Evolutionary conservation across 2,329 filamentous ascomycete species (phyloP).

Genomic region (Claviceps pusilla): DNA sequence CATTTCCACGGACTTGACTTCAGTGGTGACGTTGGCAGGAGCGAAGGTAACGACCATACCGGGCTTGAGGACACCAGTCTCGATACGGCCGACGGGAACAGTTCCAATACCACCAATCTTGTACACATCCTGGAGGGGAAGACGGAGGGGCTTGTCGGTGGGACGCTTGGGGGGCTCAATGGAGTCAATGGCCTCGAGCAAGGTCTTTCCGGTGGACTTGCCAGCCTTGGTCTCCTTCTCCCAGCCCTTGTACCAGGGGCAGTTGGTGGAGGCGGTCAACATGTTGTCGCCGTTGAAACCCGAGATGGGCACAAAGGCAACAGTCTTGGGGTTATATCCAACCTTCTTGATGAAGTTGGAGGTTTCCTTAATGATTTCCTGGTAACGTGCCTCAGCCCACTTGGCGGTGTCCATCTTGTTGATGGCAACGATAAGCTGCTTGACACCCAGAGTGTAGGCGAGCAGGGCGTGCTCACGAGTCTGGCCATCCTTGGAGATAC

Average conservation of each 20-base stretch:
- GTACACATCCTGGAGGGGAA: slow-evolving; percentile 99
- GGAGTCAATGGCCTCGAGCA: slow-evolving; percentile 95
- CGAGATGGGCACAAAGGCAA: slow-evolving; percentile 98
- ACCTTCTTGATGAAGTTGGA: slow-evolving; percentile 99
- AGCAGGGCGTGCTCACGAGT: slow-evolving; percentile 99
- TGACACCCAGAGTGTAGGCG: slow-evolving; percentile 98
- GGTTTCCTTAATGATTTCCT: slow-evolving; percentile 99
- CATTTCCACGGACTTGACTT: slow-evolving; percentile 99
- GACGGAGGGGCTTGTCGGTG: slow-evolving; percentile 98
- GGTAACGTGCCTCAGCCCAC: slow-evolving; percentile 91
- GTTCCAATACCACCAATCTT: slow-evolving; percentile 99
- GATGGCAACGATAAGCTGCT: slow-evolving; percentile 99
- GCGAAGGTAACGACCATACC: slow-evolving; percentile 96
- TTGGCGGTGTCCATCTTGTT: slow-evolving; percentile 99
- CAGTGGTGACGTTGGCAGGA: slow-evolving; percentile 96
- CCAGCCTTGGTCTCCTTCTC: slow-evolving; percentile 86
- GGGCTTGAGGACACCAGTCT: slow-evolving; percentile 92
- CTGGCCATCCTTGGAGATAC: slow-evolving; percentile 99
- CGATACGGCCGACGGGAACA: slow-evolving; percentile 99
- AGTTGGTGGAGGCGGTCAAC: slow-evolving; percentile 78
- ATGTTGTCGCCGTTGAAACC: slow-evolving; percentile 99
- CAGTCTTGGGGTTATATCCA: slow-evolving; percentile 98
- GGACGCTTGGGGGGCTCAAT: slow-evolving; percentile 89
- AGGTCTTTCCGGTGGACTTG: slow-evolving; percentile 87
- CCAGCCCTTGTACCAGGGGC: slow-evolving; percentile 99